phyloP scores from a whole-genome alignment of 2,329 filamentous ascomycete genomes.

The Hymenoscyphus linearis region DNA sequence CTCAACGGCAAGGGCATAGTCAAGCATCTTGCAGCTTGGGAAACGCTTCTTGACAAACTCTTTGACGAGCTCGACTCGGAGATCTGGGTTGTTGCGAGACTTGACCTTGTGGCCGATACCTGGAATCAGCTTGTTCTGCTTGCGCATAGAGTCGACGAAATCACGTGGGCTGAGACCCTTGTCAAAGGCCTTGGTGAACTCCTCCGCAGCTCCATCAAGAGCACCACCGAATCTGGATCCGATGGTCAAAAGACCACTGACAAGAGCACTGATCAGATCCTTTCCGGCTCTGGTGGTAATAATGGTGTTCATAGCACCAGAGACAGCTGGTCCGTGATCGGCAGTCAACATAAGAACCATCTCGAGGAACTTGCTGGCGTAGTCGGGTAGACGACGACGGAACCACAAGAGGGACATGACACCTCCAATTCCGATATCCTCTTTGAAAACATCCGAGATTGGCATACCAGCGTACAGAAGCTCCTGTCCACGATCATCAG shows the following conservation, averaged over 20 bases:
- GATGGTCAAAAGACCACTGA: slow-evolving; percentile 95
- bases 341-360: slow-evolving; percentile 99
- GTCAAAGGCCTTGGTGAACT: slow-evolving; percentile 97
- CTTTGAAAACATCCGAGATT: slow-evolving; percentile 98
- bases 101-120: slow-evolving; percentile 99
- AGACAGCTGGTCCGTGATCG: slow-evolving; percentile 97
- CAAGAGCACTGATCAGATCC: slow-evolving; percentile 92
- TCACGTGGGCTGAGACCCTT: slow-evolving; percentile 97
- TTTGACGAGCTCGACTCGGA: slow-evolving; percentile 98
- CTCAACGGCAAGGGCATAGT: slow-evolving; percentile 97
- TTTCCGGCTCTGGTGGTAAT: slow-evolving; percentile 99
- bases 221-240: slow-evolving; percentile 98
- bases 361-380: slow-evolving; percentile 98
- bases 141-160: slow-evolving; percentile 98
- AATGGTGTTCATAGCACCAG: slow-evolving; percentile 99
- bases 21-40: slow-evolving; percentile 95
- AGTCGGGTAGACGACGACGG: slow-evolving; percentile 91
- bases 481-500: slow-evolving; percentile 98
- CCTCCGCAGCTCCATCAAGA: slow-evolving; percentile 93
- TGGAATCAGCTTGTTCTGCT: slow-evolving; percentile 99
- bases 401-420: slow-evolving; percentile 99
- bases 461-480: slow-evolving; percentile 98
- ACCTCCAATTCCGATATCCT: slow-evolving; percentile 98
- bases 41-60: slow-evolving; percentile 98
- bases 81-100: slow-evolving; percentile 99